Conservation (phyloP, 352 stramenopile genomes). For the Peronospora farinosa region DNA sequence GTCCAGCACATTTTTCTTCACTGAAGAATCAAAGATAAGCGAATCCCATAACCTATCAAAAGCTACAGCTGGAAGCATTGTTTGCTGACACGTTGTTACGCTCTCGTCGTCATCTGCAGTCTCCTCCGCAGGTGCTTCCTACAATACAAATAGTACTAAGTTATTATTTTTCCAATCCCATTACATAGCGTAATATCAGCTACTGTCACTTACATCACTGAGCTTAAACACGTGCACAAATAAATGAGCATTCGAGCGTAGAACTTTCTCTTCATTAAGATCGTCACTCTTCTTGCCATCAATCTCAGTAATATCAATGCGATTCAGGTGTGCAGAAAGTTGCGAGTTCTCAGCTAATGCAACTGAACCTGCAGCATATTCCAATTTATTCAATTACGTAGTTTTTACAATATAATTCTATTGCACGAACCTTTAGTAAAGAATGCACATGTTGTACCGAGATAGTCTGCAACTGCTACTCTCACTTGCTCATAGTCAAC, state of each 20-base stretch:
- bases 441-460: slow-evolving; percentile 20
- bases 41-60: slow-evolving; percentile 78
- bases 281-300: slow-evolving; percentile 25
- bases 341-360: slow-evolving; percentile 17
- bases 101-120: slow-evolving; percentile 76
- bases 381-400: no score
- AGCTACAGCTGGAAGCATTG: slow-evolving; percentile 52
- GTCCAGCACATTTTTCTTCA: slow-evolving; percentile 82
- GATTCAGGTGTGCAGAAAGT: slow-evolving; percentile 32
- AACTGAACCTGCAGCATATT: slow-evolving; percentile 24
- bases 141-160: slow-evolving; percentile 1
- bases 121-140: slow-evolving; percentile 67
- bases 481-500: slow-evolving; percentile 34
- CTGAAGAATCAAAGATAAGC: slow-evolving; percentile 73
- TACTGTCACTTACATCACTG: slow-evolving; percentile 37
- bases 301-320: slow-evolving; percentile 43
- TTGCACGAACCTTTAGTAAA: slow-evolving; percentile 28
- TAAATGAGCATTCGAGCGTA: slow-evolving; percentile 35
- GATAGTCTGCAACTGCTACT: slow-evolving; percentile 18
- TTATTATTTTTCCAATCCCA: not conserved
- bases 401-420: no score
- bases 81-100: slow-evolving; percentile 72
- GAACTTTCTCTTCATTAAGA: slow-evolving; percentile 7
- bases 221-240: slow-evolving; percentile 71
- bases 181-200: not conserved